These are phyloP conservation scores for Garcia nutans DNA, from an alignment of 345 rosid species.

Conservation along the genomic window DNA sequence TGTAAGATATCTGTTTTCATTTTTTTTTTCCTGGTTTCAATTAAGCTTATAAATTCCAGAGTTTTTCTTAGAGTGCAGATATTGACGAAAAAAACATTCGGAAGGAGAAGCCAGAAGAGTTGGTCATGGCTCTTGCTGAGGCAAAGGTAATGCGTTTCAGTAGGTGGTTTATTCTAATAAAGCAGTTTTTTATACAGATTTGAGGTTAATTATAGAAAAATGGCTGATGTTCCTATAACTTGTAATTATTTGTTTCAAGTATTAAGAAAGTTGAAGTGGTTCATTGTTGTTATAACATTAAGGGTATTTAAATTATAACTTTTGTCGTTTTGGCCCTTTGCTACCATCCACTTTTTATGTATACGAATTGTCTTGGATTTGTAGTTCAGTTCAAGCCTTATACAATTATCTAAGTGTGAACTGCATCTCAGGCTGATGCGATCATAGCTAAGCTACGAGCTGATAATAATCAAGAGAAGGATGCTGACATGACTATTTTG, in stretches of 20 bases:
- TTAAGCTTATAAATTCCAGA: background rate
- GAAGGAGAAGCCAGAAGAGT: conserved; percentile 75
- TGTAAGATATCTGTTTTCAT: conserved; percentile 36
- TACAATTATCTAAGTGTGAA: conserved; percentile 27
- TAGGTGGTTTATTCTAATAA: background rate
- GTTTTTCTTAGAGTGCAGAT: conserved; percentile 64
- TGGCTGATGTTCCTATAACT: background rate
- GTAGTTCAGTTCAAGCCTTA: conserved; percentile 6
- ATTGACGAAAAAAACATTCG: conserved; percentile 85
- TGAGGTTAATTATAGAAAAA: background rate
- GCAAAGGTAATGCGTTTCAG: conserved; percentile 57
- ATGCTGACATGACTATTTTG: conserved; percentile 44
- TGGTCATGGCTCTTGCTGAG: conserved; percentile 89
- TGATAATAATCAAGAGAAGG: conserved; percentile 29
- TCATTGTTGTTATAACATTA: background rate
- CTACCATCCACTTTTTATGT: background rate
- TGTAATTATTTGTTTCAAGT: background rate
- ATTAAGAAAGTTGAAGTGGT: background rate
- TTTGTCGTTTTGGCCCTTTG: background rate
- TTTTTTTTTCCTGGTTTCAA: background rate
- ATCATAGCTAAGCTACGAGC: conserved; percentile 45
- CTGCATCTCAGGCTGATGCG: conserved; percentile 70
- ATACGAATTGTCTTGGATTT: conserved; percentile 1
- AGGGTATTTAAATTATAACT: background rate
- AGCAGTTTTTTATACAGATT: background rate